phyloP scores from a whole-genome alignment of 2,329 filamentous ascomycete genomes.

The Hymenoscyphus fraxineus region DNA sequence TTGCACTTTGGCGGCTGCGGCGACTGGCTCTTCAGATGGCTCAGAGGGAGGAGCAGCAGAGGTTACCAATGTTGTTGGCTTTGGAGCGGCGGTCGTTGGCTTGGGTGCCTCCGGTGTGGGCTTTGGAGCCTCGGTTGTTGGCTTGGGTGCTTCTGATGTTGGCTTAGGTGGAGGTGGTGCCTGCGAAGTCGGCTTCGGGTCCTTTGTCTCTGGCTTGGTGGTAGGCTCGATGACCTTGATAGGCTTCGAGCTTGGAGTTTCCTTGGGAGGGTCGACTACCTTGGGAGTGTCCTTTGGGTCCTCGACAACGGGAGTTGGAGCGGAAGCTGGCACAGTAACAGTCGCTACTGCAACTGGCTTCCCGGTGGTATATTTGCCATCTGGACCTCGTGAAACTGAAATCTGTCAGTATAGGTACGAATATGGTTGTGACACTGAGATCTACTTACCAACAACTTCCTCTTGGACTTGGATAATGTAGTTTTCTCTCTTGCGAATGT shows the following conservation, averaged over 20 bases:
- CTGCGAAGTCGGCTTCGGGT: neutral
- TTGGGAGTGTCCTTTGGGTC: neutral
- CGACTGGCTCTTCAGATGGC: neutral
- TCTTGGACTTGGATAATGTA: constrained; percentile 19
- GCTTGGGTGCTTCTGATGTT: neutral
- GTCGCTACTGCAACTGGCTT: constrained; percentile 21
- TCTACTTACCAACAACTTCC: constrained; percentile 8
- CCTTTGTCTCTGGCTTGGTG: no score
- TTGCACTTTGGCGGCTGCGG: neutral
- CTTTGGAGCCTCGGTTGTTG: neutral
- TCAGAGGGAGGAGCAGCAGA: constrained; percentile 5
- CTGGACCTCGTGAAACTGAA: constrained; percentile 23
- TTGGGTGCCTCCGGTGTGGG: neutral
- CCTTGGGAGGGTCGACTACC: neutral
- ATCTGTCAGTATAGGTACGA: neutral
- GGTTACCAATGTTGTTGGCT: neutral
- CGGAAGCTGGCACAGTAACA: constrained; percentile 16
- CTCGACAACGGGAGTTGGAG: neutral
- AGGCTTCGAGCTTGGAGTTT: neutral
- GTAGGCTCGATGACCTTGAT: neutral
- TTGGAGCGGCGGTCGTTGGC: neutral
- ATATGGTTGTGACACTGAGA: neutral
- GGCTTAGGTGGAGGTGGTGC: neutral
- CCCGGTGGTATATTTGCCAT: constrained; percentile 25
- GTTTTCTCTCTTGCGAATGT: constrained; percentile 22